Evolutionary conservation across 257 asterid species (phyloP).

Genomic region (Nicotiana tomentosiformis): DNA sequence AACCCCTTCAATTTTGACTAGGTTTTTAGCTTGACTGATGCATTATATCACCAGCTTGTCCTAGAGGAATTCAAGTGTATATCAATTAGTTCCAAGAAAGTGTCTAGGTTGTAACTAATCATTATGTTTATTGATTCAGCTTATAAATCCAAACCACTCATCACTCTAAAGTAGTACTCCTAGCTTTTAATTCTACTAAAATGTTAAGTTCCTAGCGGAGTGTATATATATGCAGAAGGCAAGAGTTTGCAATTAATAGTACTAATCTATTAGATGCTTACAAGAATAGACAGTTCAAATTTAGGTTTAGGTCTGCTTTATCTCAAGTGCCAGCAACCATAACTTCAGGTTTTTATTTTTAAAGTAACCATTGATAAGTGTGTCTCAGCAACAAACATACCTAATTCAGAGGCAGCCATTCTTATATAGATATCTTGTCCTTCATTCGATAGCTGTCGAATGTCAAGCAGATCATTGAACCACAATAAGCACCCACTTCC

Average conservation of each 20-base stretch:
- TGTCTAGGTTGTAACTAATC: not conserved
- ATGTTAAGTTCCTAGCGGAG: not conserved
- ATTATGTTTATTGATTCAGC: not conserved
- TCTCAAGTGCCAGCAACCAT: not conserved
- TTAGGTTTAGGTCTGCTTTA: not conserved
- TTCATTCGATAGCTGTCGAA: not conserved
- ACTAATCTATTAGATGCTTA: not conserved
- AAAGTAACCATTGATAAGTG: not conserved
- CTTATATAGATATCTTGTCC: conserved; percentile 27
- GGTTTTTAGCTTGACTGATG: not conserved
- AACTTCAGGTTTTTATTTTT: not conserved
- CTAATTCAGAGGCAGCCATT: conserved; percentile 15
- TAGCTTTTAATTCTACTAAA: not conserved
- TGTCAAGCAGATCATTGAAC: conserved; percentile 26
- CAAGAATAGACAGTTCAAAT: not conserved
- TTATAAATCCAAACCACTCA: not conserved
- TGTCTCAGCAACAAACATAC: not conserved
- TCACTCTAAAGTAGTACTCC: not conserved
- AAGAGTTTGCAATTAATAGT: not conserved
- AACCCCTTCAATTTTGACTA: not conserved
- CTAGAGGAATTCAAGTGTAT: not conserved
- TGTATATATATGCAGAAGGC: not conserved
- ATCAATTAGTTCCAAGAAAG: not conserved
- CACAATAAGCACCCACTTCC: conserved; percentile 37
- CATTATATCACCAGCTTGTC: not conserved